phyloP scores from a whole-genome alignment of 345 rosid species.

The Populus deltoides region DNA sequence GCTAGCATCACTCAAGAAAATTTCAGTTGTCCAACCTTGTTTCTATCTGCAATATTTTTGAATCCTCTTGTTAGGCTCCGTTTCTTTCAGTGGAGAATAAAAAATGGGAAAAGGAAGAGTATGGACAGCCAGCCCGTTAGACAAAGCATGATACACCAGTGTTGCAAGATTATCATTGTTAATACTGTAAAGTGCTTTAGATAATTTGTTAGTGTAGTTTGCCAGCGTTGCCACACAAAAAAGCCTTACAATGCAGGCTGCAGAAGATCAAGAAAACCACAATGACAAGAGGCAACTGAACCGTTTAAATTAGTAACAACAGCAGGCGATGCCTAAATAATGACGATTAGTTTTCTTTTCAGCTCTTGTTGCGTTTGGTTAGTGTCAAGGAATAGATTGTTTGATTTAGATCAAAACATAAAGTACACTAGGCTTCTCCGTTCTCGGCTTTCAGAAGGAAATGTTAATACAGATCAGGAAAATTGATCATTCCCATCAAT shows the following conservation, averaged over 20 bases:
- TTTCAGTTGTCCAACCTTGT: too few species aligned
- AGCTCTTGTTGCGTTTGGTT: too few species aligned
- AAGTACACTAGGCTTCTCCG: too few species aligned
- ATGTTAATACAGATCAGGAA: neutral
- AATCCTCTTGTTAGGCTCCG: neutral
- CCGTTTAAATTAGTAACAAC: neutral
- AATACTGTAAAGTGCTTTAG: neutral
- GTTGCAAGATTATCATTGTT: neutral
- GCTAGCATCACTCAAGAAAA: too few species aligned
- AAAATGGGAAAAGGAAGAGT: neutral
- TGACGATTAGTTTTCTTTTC: neutral
- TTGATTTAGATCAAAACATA: too few species aligned
- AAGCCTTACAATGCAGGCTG: neutral
- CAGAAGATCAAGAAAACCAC: neutral
- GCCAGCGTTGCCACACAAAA: neutral
- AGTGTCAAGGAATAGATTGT: too few species aligned
- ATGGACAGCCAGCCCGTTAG: neutral
- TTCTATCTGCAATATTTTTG: too few species aligned
- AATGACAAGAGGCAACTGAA: neutral
- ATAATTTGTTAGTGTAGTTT: neutral
- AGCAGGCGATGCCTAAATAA: neutral
- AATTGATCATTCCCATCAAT: neutral
- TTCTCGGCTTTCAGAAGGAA: neutral
- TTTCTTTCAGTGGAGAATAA: neutral
- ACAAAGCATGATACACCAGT: neutral